A percentile compares a stretch with the other conserved stretches of the same genome.
Conservation (phyloP, 1,139 yeast species). For the Sugiyamaella neomexicana region DNA sequence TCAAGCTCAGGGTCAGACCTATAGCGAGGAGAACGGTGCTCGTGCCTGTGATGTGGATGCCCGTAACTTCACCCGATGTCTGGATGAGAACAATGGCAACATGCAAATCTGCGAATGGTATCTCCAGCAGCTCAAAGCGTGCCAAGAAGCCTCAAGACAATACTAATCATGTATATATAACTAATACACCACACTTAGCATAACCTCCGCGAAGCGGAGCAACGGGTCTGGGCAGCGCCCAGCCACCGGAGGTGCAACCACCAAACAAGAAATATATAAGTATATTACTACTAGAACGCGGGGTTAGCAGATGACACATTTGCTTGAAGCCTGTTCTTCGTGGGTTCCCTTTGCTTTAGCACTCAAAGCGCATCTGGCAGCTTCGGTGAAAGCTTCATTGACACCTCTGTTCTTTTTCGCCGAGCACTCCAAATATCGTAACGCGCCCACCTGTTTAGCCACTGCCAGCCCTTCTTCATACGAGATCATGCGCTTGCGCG, state of each 20-base stretch:
- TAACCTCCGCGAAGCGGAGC: background rate
- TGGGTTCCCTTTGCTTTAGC: slow-evolving; percentile 82
- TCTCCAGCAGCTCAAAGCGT: slow-evolving; percentile 93
- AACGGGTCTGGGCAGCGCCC: slow-evolving; percentile 8
- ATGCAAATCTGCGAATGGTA: slow-evolving; percentile 96
- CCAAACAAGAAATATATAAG: background rate
- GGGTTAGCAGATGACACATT: slow-evolving; percentile 20
- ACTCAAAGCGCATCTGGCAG: slow-evolving; percentile 91
- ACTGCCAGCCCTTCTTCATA: slow-evolving; percentile 78
- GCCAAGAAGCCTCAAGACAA: slow-evolving; percentile 90
- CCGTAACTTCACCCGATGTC: slow-evolving; percentile 90
- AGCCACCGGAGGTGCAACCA: slow-evolving; percentile 6
- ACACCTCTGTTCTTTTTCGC: slow-evolving; percentile 95
- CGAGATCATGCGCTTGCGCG: slow-evolving; percentile 56
- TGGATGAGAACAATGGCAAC: slow-evolving; percentile 90
- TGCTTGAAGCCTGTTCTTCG: slow-evolving; percentile 29
- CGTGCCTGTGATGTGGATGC: slow-evolving; percentile 88
- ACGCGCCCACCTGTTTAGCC: slow-evolving; percentile 70
- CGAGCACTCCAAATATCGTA: slow-evolving; percentile 81
- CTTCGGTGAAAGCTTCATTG: slow-evolving; percentile 95
- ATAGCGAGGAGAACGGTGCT: slow-evolving; percentile 43
- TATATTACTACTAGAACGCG: background rate
- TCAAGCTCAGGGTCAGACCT: slow-evolving; percentile 27
- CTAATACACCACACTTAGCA: slow-evolving; percentile 3
- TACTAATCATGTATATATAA: slow-evolving; percentile 47